Base-by-base conservation (phyloP, 495 filamentous ascomycete genomes). In the Thozetella sp. region DNA sequence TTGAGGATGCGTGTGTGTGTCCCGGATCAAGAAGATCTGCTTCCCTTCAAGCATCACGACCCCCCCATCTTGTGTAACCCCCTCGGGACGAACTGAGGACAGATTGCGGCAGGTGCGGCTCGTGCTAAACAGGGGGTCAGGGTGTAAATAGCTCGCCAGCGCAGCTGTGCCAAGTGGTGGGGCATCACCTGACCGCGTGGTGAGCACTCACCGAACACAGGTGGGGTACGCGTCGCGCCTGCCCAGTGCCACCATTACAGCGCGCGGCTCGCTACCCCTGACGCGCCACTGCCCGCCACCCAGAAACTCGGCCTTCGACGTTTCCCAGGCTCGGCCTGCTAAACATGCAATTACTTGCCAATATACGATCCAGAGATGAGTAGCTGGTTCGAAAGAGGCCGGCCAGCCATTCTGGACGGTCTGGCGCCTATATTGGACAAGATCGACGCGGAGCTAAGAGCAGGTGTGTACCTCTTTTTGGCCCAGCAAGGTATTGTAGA, bases 331-430 rank as follows among this genome's bases (percentile, higher is more conserved):
- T n/a, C n/a, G n/a, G n/a, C n/a, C n/a, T n/a, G n/a, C n/a, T n/a
- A n/a, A n/a, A n/a, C n/a, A n/a, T n/a, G n/a, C n/a, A n/a, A n/a
- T n/a, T n/a, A n/a, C n/a, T n/a, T n/a, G n/a, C n/a, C n/a, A n/a
- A n/a, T n/a, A n/a, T n/a, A n/a, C n/a, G 34, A 56, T 48, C 24
- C 22, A 81, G 76, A 48, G 43, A 48, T 48, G 77, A 72, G 69
- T 6, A 71, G 61, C 54, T 80, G 77, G 78, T 61, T 72, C 30
- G 54, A 55, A 37, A 72, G 62, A 24, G 79, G 75, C 30, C 71
- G 67, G 48, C 70, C 71, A 48, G 67, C 67, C 50, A 63, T 82
- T 20, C 61, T 78, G 26, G 72, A 73, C 25, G 76, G 78, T 19
- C 63, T 82, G 9, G 61, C 71, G 25, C 63, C 65, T 24, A 72